phyloP scores from a whole-genome alignment of 2,329 filamentous ascomycete species.

The Oidium heveae region DNA sequence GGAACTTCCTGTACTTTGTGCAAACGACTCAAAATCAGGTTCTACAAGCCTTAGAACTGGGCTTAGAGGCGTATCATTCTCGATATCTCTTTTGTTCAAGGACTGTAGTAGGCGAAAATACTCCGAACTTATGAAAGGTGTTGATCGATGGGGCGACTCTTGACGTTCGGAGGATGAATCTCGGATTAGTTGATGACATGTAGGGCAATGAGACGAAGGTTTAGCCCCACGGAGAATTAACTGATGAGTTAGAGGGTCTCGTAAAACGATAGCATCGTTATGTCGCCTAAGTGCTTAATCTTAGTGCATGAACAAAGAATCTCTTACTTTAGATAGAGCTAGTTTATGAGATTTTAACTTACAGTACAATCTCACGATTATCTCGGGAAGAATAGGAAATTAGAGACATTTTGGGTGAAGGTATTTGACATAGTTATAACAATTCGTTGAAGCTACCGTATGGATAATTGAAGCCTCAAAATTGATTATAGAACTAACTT shows the following conservation, averaged over 20 bases:
- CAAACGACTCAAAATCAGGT: conserved; percentile 9
- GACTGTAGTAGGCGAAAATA: conserved; percentile 84
- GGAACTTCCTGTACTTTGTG: conserved; percentile 8
- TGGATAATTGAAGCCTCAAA: too few species aligned
- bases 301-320: conserved; percentile 4
- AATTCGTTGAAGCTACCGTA: too few species aligned
- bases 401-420: conserved; percentile 28
- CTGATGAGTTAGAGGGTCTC: conserved; percentile 61
- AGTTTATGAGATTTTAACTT: conserved; percentile 23
- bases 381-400: conserved; percentile 52
- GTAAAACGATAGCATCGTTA: conserved; percentile 76
- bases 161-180: conserved; percentile 24
- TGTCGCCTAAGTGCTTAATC: conserved; percentile 38
- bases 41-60: conserved; percentile 24
- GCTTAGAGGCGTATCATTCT: conserved; percentile 19
- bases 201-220: conserved; percentile 41
- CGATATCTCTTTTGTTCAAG: conserved; percentile 21
- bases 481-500: too few species aligned
- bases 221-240: conserved; percentile 51
- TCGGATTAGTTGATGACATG: conserved; percentile 14
- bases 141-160: conserved; percentile 19
- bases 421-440: neutral
- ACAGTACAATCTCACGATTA: conserved; percentile 60
- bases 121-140: conserved; percentile 58
- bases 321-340: neutral